Evolutionary conservation across 2,329 filamentous ascomycete species (phyloP).

Genomic region (Biscogniauxia marginata): DNA sequence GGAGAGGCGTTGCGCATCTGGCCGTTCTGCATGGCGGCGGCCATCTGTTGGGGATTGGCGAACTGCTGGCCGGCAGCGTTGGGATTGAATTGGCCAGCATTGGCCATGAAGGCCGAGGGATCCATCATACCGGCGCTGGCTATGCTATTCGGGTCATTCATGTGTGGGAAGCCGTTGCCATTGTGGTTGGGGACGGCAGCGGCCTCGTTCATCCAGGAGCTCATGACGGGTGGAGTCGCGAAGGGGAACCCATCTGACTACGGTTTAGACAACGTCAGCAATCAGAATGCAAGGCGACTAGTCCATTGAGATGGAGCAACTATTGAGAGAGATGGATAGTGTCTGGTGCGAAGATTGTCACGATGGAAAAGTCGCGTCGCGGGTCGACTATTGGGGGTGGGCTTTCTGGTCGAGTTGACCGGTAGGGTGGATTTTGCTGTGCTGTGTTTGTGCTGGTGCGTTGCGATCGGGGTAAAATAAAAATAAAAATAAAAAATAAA

Average conservation of each 20-base stretch:
- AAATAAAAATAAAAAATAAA: neutral
- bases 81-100: slow-evolving; percentile 58
- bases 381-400: slow-evolving; percentile 36
- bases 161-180: slow-evolving; percentile 66
- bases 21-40: slow-evolving; percentile 71
- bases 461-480: slow-evolving; percentile 31
- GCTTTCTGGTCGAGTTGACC: slow-evolving; percentile 26
- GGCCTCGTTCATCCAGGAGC: slow-evolving; percentile 71
- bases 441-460: slow-evolving; percentile 8
- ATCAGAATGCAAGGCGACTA: slow-evolving; percentile 36
- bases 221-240: slow-evolving; percentile 58
- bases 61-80: slow-evolving; percentile 50
- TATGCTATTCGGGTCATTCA: slow-evolving; percentile 58
- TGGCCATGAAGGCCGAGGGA: slow-evolving; percentile 62
- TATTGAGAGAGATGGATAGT: slow-evolving; percentile 39
- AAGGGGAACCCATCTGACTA: slow-evolving; percentile 48
- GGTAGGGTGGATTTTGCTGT: slow-evolving; percentile 16
- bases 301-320: slow-evolving; percentile 43
- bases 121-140: slow-evolving; percentile 60
- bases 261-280: slow-evolving; percentile 41
- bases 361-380: slow-evolving; percentile 47
- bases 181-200: slow-evolving; percentile 64
- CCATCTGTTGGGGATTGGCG: slow-evolving; percentile 56
- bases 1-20: slow-evolving; percentile 80
- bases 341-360: slow-evolving; percentile 35